Evolutionary conservation across 352 stramenopile genomes (phyloP), one percentile per base, ranked within the genome.

Genomic region (Pythium dissimile): DNA sequence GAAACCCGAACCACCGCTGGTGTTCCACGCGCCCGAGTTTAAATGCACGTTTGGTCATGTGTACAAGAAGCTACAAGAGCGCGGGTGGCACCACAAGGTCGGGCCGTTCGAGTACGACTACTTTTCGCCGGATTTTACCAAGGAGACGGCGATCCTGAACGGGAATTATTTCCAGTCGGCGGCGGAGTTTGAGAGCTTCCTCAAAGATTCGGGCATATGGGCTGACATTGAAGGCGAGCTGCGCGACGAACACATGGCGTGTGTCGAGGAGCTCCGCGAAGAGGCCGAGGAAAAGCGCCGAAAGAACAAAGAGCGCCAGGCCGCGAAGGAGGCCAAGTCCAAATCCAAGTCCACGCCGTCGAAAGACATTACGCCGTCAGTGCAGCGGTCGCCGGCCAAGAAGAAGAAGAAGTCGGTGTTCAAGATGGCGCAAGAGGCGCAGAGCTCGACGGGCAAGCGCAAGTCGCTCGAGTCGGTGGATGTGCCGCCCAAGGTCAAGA

Each of bases 91-190:
- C 49, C 71, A 89, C 64, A 72, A 62, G 10, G 66, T 51, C 6
- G 82, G 82, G 10, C 53, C 59, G 31, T 92, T 92, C 26, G 82
- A 86, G 67, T 92, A 92, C 63, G 82, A 92, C 56, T 92, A 92
- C 72, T 92, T 92, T 35, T 78, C 79, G 24, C 82, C 82, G 2
- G 71, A 71, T 8, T 89, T 83, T 69, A 83, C 71, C 12, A 64
- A 77, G 11, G 67, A 72, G 8, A 88, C 53, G 4, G 75, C 82
- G 18, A 66, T 79, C 32, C 18, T 78, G 9, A 75, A 76, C 51
- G 59, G 71, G 38, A 88, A 89, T 61, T 89, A 77, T 42, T 92
- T 89, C 62, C 77, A 77, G 35, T 89, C 79, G 1, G 39, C 69
- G 5, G 79, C 74, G 0, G 67, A 76, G 13, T 71, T 92, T 1